Conservation (phyloP, 192 early-diverging fungal genomes). For the Kickxella alabastrina region DNA sequence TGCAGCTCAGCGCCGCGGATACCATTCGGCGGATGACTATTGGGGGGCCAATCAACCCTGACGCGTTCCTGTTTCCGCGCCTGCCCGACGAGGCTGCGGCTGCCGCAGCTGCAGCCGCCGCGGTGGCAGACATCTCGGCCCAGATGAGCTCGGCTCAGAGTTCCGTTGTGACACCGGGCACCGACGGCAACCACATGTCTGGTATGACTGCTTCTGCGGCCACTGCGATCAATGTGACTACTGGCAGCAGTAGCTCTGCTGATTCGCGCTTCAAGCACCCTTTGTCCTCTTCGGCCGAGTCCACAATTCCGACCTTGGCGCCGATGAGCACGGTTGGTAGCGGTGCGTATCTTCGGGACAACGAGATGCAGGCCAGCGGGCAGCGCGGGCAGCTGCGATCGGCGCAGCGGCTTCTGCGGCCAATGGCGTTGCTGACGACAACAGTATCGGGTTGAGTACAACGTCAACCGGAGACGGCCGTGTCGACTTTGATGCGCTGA, state of each 20-base stretch:
- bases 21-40: constrained; percentile 45
- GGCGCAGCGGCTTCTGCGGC: constrained; percentile 41
- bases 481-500: constrained; percentile 36
- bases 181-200: neutral
- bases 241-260: neutral
- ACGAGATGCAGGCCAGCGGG: neutral
- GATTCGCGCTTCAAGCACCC: constrained; percentile 2
- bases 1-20: constrained; percentile 33
- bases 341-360: neutral
- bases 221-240: neutral
- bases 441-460: constrained; percentile 48
- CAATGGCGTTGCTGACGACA: constrained; percentile 48
- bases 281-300: neutral
- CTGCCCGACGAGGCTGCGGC: constrained; percentile 38
- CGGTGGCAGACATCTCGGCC: constrained; percentile 17
- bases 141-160: constrained; percentile 15
- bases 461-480: constrained; percentile 17
- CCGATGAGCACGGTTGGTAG: neutral
- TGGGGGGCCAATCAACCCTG: constrained; percentile 23
- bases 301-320: neutral
- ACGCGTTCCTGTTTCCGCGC: constrained; percentile 44
- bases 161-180: neutral
- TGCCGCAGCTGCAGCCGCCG: constrained; percentile 15
- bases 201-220: neutral
- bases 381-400: constrained; percentile 41